Evolutionary conservation across 805 yeast species (phyloP), one percentile per base, ranked within the genome.

Genomic region (Metschnikowia matae): DNA sequence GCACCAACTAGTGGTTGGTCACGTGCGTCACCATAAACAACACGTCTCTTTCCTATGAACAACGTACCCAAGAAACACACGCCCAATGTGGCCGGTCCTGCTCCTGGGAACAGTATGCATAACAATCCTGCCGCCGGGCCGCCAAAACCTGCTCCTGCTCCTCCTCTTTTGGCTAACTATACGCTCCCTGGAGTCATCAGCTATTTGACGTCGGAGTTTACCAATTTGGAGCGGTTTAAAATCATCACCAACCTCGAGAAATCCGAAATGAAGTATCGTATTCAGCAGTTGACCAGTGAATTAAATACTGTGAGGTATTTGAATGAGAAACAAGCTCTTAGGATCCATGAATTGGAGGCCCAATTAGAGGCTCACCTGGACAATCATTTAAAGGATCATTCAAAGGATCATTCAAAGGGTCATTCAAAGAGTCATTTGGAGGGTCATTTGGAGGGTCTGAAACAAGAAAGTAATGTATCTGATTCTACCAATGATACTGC

Each of bases 141-240:
- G 31, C 46, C 18, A 21, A 40, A 6, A 20, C 38, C 32, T 6
- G 49, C 46, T 17, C 40, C 46, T 15, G 35, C 15, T 11, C 14
- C 34, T 13, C 15, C 8, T 11, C 21, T 15, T n/a, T 54, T 56
- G 58, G 69, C 73, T 26, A 66, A 68, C 48, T 73, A 73, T 53
- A 79, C 84, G 3, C 67, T 80, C 14, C 85, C 85, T 0, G 85
- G 85, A 0, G 80, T 80, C 20, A 80, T 80, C 67, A 80, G 79
- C 58, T 80, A 80, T 58, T 64, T 80, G 51, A 82, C 82, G 39
- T 71, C 79, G n/a, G 84, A 80, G 54, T 80, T 80, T 62, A 79
- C 84, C 21, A 74, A 74, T 39, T 57, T 64, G 52, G 68, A 64
- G 49, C 56, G 68, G 42, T 64, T 55, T 61, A 73, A 79, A 56